Percentiles rank a stretch among this genome's conserved stretches.
phyloP scores from a whole-genome alignment of 2,329 filamentous ascomycete species.

The Cadophora sp. region DNA sequence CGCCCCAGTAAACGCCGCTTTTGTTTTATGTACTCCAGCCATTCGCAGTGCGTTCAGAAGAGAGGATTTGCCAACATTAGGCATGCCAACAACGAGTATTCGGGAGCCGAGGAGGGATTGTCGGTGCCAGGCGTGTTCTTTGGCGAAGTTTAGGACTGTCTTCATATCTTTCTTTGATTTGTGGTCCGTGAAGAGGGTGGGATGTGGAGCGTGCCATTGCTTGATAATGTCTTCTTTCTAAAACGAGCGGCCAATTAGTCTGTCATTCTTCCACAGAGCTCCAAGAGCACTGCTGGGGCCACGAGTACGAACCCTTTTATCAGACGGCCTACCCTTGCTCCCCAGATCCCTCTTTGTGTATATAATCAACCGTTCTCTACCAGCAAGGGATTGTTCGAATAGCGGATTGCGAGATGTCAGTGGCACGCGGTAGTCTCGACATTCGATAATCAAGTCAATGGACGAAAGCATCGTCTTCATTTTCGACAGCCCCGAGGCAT shows the following conservation, averaged over 20 bases:
- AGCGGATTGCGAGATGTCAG: slow-evolving; percentile 88
- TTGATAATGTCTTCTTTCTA: slow-evolving; percentile 58
- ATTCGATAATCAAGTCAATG: slow-evolving; percentile 91
- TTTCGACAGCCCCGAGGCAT: slow-evolving; percentile 78
- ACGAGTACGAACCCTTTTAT: slow-evolving; percentile 49
- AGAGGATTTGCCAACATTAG: slow-evolving; percentile 95
- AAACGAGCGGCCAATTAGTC: background rate
- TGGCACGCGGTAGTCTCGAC: slow-evolving; percentile 90
- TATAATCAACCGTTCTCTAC: slow-evolving; percentile 78
- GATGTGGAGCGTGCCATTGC: slow-evolving; percentile 59
- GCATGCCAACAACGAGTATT: slow-evolving; percentile 93
- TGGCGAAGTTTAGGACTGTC: slow-evolving; percentile 54
- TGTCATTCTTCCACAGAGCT: background rate
- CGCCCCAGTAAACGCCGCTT: slow-evolving; percentile 82
- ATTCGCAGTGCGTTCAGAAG: slow-evolving; percentile 86
- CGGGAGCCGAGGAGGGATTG: slow-evolving; percentile 80
- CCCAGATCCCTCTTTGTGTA: slow-evolving; percentile 91
- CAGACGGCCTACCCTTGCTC: slow-evolving; percentile 49
- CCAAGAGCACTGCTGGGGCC: background rate
- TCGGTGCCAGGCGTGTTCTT: slow-evolving; percentile 54
- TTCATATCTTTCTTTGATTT: slow-evolving; percentile 53
- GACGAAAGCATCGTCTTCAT: slow-evolving; percentile 83
- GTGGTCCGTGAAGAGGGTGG: slow-evolving; percentile 60
- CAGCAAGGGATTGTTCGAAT: slow-evolving; percentile 79
- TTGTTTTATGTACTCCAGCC: slow-evolving; percentile 67